Base-by-base conservation (phyloP, 345 rosid species). In the Microcos paniculata region DNA sequence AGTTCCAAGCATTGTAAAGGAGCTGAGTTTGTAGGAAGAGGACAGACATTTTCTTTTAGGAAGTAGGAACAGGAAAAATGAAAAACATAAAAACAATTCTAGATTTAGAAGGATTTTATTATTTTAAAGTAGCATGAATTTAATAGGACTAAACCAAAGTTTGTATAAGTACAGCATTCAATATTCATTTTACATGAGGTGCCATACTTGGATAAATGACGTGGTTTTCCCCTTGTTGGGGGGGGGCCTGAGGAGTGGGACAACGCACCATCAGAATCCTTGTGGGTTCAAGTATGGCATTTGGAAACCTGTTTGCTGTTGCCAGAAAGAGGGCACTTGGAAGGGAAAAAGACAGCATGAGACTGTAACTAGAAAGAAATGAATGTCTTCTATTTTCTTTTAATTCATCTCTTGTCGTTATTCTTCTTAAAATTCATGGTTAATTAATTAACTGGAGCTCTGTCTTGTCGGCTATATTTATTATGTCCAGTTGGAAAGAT, bases 401-500 rank as follows among this genome's bases (percentile, higher is more conserved):
- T 19, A n/a, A 53, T 21, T 26, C 19, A 13, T 58, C 24, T 24
- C 26, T 13, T 26, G 35, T 24, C 62, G 8, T 35, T 16, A 16
- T 16, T 67, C 11, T n/a, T 66, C 9, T 10, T 40, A 30, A n/a
- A 21, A 15, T 67, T 67, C 10, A 24, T 43, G 3, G 21, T 67
- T 21, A 43, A 13, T 14, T 7, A 33, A n/a, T 40, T 43, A 23
- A 19, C 45, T 4, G 40, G 6, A 35, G 40, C 43, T 16, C 3
- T 48, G 42, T 61, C 43, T 69, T 48, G 9, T 48, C 48, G 26
- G 28, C n/a, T 35, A 4, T 35, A 3, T 35, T 35, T 35, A 7
- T 35, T 59, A 33, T 61, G 26, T 62, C 42, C 48, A 28, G 57
- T 46, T 63, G 62, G 28, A 65, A 63, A 79, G 51, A 87, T 89